Percentiles rank a stretch among this genome's conserved stretches.
Conservation (phyloP, 331 rosid species). For the Cydonia oblonga region DNA sequence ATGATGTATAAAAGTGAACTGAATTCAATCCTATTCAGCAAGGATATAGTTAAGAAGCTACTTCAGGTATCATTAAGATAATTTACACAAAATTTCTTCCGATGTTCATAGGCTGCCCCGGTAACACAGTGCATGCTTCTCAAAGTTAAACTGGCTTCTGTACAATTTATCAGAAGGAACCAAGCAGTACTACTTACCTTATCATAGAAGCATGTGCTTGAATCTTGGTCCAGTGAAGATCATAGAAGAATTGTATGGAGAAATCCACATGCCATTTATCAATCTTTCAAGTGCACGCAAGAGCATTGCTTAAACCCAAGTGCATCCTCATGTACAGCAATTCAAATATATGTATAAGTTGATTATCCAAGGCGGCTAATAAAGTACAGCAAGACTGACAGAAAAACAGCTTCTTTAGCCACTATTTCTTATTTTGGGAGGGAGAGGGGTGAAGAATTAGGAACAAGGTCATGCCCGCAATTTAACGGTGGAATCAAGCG, state of each 20-base stretch:
- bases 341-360: constrained; percentile 7
- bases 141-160: not conserved
- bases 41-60: not conserved
- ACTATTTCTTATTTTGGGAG: not conserved
- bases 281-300: not conserved
- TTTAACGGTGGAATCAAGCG: constrained; percentile 50
- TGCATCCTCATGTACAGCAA: not conserved
- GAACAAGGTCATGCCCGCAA: constrained; percentile 21
- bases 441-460: not conserved
- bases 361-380: constrained; percentile 1
- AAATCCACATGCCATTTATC: not conserved
- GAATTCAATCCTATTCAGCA: not conserved
- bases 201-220: not conserved
- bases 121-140: not conserved
- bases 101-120: not conserved
- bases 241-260: not conserved
- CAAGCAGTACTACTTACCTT: constrained; percentile 4
- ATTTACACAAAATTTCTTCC: not conserved
- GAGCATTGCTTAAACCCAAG: not conserved
- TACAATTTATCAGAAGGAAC: not conserved
- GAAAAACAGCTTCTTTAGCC: not conserved
- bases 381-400: not conserved
- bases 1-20: not conserved
- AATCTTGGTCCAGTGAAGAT: not conserved
- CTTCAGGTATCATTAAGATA: not conserved